These are phyloP conservation scores for Dipsacomyces acuminosporus DNA, from an alignment of 371 early-diverging fungal genomes.

Conservation along the genomic window DNA sequence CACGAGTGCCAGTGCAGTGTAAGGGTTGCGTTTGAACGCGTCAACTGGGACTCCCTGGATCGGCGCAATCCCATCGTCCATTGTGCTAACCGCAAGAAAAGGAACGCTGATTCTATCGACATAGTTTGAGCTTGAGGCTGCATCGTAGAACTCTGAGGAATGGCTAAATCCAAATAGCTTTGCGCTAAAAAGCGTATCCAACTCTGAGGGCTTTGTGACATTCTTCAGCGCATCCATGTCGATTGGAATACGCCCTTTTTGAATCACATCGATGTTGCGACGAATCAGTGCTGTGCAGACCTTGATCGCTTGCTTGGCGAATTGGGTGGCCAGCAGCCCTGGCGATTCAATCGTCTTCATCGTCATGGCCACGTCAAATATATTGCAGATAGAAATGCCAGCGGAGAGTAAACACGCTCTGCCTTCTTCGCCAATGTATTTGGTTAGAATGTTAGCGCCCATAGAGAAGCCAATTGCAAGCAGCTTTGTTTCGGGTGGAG, in stretches of 20 bases:
- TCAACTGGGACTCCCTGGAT: conserved; percentile 65
- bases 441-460: conserved; percentile 81
- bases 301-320: too few relatives aligned
- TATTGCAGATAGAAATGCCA: conserved; percentile 73
- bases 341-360: too few relatives aligned
- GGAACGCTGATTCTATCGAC: conserved; percentile 69
- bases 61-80: conserved; percentile 88
- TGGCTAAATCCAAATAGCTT: conserved; percentile 61
- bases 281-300: too few relatives aligned
- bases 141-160: conserved; percentile 77
- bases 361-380: too few relatives aligned
- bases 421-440: conserved; percentile 80
- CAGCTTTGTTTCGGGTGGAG: conserved; percentile 55
- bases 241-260: background rate
- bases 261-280: conserved; percentile 1
- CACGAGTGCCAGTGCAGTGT: conserved; percentile 75
- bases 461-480: conserved; percentile 76
- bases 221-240: conserved; percentile 26
- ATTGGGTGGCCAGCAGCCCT: too few relatives aligned
- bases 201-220: conserved; percentile 55
- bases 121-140: conserved; percentile 60
- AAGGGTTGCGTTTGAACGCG: conserved; percentile 65
- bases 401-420: conserved; percentile 65
- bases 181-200: conserved; percentile 67
- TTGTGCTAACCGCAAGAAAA: conserved; percentile 71